Evolutionary conservation across 2,329 filamentous ascomycete genomes (phyloP).

Genomic region (Pseudocercospora pini-densiflorae): DNA sequence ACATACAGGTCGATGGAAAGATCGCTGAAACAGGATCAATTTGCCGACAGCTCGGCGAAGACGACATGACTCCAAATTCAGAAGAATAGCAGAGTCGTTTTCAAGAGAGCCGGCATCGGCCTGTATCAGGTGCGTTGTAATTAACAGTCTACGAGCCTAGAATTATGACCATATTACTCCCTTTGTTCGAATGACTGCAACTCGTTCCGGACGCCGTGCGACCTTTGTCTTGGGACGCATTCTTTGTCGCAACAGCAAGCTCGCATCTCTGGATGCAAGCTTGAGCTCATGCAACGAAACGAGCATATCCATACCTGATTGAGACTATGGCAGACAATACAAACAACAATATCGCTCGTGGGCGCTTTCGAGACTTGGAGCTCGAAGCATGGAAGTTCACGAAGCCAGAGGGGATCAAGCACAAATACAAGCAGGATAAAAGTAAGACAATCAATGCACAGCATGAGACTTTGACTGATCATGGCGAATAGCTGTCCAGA

Average conservation of each 20-base stretch:
- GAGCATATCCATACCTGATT: neutral
- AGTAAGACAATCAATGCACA: neutral
- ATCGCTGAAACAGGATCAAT: neutral
- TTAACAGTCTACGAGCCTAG: neutral
- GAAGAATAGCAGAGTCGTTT: neutral
- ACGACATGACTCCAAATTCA: neutral
- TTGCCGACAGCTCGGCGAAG: neutral
- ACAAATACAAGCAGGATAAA: neutral
- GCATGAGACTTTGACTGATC: neutral
- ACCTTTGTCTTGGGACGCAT: neutral
- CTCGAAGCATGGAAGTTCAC: neutral
- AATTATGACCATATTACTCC: neutral
- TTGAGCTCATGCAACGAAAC: neutral
- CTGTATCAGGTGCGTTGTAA: neutral
- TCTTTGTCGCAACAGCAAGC: neutral
- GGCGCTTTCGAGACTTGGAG: neutral
- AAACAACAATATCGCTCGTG: neutral
- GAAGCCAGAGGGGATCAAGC: neutral
- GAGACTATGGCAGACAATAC: neutral
- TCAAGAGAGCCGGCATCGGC: neutral
- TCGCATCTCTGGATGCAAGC: neutral
- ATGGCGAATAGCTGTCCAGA: neutral
- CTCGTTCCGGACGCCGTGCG: neutral
- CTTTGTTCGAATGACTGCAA: neutral
- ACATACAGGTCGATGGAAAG: neutral